Evolutionary conservation across 176 grass and related monocot species (phyloP), one percentile per base, ranked within the genome.

Genomic region (Aegilops speltoides): DNA sequence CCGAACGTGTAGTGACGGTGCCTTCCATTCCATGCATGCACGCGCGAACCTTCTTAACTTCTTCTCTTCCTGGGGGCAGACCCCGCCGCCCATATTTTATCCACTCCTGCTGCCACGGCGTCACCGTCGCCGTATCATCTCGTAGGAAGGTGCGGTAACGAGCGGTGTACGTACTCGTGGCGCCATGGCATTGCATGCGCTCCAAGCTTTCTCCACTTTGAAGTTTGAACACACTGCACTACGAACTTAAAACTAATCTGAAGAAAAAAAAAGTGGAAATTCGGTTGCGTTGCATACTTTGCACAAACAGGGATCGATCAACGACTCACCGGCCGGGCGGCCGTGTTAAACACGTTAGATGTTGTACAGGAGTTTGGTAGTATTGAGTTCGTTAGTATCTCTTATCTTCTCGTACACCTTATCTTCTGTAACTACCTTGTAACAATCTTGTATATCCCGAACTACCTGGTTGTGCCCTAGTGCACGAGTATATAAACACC

Each of bases 1-100:
- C 81, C 89, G 81, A 84, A 88, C 81, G 54, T 66, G 68, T 68
- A 19, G 89, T 76, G 46, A 84, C 89, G 77, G 89, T 81, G 85
- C 63, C 46, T 32, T 81, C 85, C 85, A 82, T 37, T 41, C 40
- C 84, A 90, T 14, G n/a, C 84, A 90, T 14, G 14, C 7, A 24
- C 33, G 50, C 36, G 23, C 43, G 89, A 80, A 76, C 61, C 73
- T 87, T 83, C 65, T 19, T 68, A 15, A 19, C 73, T 75, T 74
- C 24, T 75, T 50, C 41, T 56, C 41, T 29, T 17, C 80, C 12
- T 1, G 28, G 5, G 14, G 32, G 40, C 26, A 77, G 79, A 43
- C 9, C 61, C 63, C 29, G 3, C 46, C 26, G 13, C 23, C 9
- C 20, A 4, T 8, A 48, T 70, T 62, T 50, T 36, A 75, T 80